These are phyloP conservation scores for Amanita molliuscula DNA, from an alignment of 768 basidiomycete genomes.

Conservation along the genomic window DNA sequence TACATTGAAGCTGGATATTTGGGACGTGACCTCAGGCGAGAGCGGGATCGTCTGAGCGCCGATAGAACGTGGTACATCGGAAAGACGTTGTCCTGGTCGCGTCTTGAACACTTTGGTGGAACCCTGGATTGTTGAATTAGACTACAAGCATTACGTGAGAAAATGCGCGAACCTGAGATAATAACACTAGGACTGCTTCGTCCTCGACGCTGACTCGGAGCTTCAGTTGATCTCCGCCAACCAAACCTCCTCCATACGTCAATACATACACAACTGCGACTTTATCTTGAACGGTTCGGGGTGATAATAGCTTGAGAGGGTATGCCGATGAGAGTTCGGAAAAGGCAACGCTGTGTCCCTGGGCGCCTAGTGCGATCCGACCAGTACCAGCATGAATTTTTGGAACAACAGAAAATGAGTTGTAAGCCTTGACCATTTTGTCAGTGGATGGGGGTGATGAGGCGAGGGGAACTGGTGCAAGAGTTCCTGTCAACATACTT, in stretches of 20 bases:
- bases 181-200: conserved; percentile 51
- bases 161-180: conserved; percentile 61
- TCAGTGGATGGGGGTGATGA: neutral
- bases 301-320: conserved; percentile 82
- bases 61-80: conserved; percentile 21
- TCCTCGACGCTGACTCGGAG: conserved; percentile 51
- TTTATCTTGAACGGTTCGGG: conserved; percentile 35
- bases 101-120: conserved; percentile 93
- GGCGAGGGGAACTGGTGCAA: neutral
- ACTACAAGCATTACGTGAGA: conserved; percentile 11
- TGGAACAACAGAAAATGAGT: conserved; percentile 11
- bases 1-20: conserved; percentile 52
- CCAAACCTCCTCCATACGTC: conserved; percentile 87
- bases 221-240: conserved; percentile 70
- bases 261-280: conserved; percentile 71
- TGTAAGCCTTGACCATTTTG: neutral
- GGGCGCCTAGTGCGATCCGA: conserved; percentile 39
- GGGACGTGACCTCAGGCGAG: conserved; percentile 33
- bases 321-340: conserved; percentile 72
- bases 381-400: conserved; percentile 40
- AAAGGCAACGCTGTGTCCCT: conserved; percentile 52
- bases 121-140: conserved; percentile 36
- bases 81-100: conserved; percentile 49
- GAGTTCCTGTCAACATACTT: neutral
- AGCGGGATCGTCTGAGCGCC: neutral